Conservation (phyloP, 2,329 filamentous ascomycete genomes). For the Amesomyces nigricolor region DNA sequence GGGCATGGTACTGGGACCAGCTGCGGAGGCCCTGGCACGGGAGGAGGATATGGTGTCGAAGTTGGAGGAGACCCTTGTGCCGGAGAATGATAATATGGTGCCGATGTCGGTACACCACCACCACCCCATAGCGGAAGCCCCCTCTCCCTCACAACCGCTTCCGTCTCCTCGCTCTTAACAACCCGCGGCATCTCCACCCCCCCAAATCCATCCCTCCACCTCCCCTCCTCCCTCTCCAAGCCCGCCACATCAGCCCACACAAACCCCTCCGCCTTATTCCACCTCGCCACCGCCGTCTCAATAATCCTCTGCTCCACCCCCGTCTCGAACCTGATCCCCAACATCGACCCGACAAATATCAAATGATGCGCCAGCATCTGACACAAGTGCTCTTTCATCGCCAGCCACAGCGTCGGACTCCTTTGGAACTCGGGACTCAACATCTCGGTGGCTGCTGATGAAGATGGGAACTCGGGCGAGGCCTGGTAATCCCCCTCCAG, state of each 20-base stretch:
- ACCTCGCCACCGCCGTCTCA: conserved; percentile 28
- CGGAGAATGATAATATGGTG: not conserved
- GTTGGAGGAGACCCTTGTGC: not conserved
- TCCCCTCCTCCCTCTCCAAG: not conserved
- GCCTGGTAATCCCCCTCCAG: conserved; percentile 10
- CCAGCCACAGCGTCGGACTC: conserved; percentile 31
- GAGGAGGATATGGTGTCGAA: not conserved
- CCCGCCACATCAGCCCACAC: conserved; percentile 24
- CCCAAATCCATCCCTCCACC: not conserved
- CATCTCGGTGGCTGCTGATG: conserved; percentile 11
- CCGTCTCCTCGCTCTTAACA: not conserved
- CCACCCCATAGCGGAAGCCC: not conserved
- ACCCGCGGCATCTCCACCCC: not conserved
- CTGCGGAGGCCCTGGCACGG: conserved; percentile 1
- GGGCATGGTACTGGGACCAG: conserved; percentile 23
- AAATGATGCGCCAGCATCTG: conserved; percentile 32
- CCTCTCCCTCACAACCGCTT: not conserved
- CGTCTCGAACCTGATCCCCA: conserved; percentile 31
- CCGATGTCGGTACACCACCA: not conserved
- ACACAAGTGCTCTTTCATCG: conserved; percentile 31
- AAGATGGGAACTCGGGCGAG: conserved; percentile 21
- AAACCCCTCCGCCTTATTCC: conserved; percentile 30
- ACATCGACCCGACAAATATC: conserved; percentile 28
- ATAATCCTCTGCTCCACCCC: conserved; percentile 29
- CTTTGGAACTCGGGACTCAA: conserved; percentile 27